Evolutionary conservation across 1,284 basidiomycete species (phyloP).

Genomic region (Malassezia nana): DNA sequence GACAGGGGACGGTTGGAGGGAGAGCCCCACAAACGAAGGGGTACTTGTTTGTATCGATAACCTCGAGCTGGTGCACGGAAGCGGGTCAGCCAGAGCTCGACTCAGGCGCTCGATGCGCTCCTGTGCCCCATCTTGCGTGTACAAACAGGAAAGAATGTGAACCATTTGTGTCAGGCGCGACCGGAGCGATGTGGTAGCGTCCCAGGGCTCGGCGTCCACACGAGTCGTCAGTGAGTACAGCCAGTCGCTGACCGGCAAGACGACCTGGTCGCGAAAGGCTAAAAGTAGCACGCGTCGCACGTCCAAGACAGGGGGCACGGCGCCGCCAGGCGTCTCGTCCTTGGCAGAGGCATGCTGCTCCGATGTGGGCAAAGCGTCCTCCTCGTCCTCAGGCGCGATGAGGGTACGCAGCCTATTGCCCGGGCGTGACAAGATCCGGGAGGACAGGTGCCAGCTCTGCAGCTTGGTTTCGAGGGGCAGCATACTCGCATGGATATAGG

Average conservation of each 20-base stretch:
- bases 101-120: slow-evolving; percentile 37
- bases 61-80: neutral
- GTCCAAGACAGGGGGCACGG: slow-evolving; percentile 55
- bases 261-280: slow-evolving; percentile 63
- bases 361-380: too few relatives aligned
- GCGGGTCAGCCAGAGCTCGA: neutral
- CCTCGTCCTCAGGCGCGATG: too few relatives aligned
- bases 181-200: slow-evolving; percentile 14
- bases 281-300: slow-evolving; percentile 67
- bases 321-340: neutral
- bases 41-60: neutral
- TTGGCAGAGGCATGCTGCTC: too few relatives aligned
- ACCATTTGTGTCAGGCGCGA: slow-evolving; percentile 41
- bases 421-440: neutral
- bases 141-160: slow-evolving; percentile 36
- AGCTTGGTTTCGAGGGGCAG: slow-evolving; percentile 49
- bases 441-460: slow-evolving; percentile 18
- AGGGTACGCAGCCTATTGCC: too few relatives aligned
- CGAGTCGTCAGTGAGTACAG: slow-evolving; percentile 28
- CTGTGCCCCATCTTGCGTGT: slow-evolving; percentile 47
- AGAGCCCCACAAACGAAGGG: neutral
- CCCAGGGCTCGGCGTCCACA: slow-evolving; percentile 23
- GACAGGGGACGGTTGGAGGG: neutral
- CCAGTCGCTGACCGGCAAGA: slow-evolving; percentile 35
- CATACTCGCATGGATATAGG: slow-evolving; percentile 65